A percentile compares a stretch with the other conserved stretches of the same genome.
phyloP scores from a whole-genome alignment of 306 rosid genomes.

The Trifolium fragiferum region DNA sequence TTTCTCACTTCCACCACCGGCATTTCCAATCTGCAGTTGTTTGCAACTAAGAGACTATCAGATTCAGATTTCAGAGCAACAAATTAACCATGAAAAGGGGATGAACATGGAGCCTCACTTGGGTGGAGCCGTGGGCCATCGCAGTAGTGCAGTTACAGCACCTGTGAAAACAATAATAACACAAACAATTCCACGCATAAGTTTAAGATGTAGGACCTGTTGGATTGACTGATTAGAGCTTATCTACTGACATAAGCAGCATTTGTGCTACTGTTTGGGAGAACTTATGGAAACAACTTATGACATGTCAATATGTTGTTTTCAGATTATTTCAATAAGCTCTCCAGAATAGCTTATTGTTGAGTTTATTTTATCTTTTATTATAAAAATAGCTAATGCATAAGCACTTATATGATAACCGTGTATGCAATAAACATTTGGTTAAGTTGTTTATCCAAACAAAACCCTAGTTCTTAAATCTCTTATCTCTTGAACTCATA shows the following conservation, averaged over 20 bases:
- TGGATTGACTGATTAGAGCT: not conserved
- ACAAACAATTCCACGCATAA: slow-evolving; percentile 32
- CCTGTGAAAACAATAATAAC: slow-evolving; percentile 52
- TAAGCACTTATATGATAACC: not conserved
- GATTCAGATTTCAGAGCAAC: slow-evolving; percentile 32
- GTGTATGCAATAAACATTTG: not conserved
- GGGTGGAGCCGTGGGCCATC: slow-evolving; percentile 97
- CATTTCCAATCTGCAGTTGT: slow-evolving; percentile 79
- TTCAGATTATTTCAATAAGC: not conserved
- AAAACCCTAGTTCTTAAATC: slow-evolving; percentile 7
- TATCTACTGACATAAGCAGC: not conserved
- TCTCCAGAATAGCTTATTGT: not conserved
- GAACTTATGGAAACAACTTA: not conserved
- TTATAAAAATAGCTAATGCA: not conserved
- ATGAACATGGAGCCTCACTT: slow-evolving; percentile 58
- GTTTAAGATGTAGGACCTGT: slow-evolving; percentile 2
- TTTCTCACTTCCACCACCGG: slow-evolving; percentile 89
- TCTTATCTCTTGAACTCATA: slow-evolving; percentile 38
- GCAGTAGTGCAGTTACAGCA: slow-evolving; percentile 75
- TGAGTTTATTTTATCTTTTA: not conserved
- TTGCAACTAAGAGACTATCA: slow-evolving; percentile 36
- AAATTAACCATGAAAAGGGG: slow-evolving; percentile 18
- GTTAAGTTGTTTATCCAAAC: slow-evolving; percentile 1
- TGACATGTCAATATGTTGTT: not conserved
- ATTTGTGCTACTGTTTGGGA: not conserved